Percentiles rank a stretch among this genome's conserved stretches.
Evolutionary conservation across 257 asterid species (phyloP).

Genomic region (Handroanthus guayacan): DNA sequence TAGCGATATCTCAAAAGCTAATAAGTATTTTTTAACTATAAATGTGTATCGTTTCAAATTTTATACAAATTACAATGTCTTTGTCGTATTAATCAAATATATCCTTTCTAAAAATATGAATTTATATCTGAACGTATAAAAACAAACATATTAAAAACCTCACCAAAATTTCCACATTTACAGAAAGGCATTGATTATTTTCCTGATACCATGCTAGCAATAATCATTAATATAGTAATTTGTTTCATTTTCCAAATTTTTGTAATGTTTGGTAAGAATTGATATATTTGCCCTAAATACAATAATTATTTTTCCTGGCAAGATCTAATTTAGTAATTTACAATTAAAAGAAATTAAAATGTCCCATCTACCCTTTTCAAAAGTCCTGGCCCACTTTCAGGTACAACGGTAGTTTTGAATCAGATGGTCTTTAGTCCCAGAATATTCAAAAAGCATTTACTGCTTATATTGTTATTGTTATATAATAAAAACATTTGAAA

Average conservation of each 20-base stretch:
- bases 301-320: neutral
- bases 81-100: too few species aligned
- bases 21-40: too few species aligned
- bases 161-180: neutral
- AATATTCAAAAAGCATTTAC: conserved; percentile 34
- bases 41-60: too few species aligned
- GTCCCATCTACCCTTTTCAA: conserved; percentile 30
- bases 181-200: neutral
- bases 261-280: conserved; percentile 28
- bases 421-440: conserved; percentile 18
- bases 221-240: neutral
- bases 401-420: conserved; percentile 43
- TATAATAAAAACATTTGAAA: neutral
- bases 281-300: conserved; percentile 13
- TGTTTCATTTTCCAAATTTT: neutral
- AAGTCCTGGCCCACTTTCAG: neutral
- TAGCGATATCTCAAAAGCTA: too few species aligned
- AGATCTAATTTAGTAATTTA: neutral
- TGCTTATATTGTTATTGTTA: neutral
- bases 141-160: neutral
- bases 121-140: neutral
- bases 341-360: neutral
- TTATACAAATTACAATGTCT: too few species aligned
- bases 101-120: too few species aligned
- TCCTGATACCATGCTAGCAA: neutral